Evolutionary conservation across 2,329 filamentous ascomycete species (phyloP), one percentile per base, ranked within the genome.

Genomic region (Blastomyces gilchristii): DNA sequence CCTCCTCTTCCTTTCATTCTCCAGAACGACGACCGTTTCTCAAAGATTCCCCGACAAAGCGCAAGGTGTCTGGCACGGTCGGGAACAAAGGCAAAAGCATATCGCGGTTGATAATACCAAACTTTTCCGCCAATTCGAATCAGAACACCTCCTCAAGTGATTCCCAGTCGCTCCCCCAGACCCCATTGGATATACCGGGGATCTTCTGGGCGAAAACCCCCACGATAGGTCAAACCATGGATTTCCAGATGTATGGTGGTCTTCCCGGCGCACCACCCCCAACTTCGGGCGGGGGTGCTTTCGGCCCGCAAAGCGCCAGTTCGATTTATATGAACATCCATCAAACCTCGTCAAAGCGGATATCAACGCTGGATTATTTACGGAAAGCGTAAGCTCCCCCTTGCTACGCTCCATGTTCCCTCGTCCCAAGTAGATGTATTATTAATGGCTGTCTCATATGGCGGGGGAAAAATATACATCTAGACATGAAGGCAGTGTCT

Each of bases 291-390:
- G 71, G 67, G 52, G 75, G 70, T 63, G 71, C 69, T 64, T 73
- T 72, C 66, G 78, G 73, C 11, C 75, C 75, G 31, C 77, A 80
- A 67, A 83, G 81, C 67, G 82, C 84, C 9, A 77, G 80, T 64
- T 77, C 80, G 58, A 79, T 87, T 63, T 86, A 84, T 72, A 81
- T 85, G 68, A 83, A 86, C 67, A 85, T 99, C 65, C 89, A 93
- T 63, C 93, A 97, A 65, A 85, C 90, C 69, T 88, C 90, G 47
- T 87, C 88, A 64, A 99, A 99, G 80, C 85, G 94, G 69, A 96
- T 99, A 79, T 91, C 91, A 1, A 97, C 94, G 0, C 76, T 99
- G 52, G 90, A 96, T 70, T 99, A 99, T 73, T 76, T 99, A 67
- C 85, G 92, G 66, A 96, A 95, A 78, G 88, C 91, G 91, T 96